These are phyloP conservation scores for Astrocystis sublimbata DNA, from an alignment of 495 filamentous ascomycete genomes.

Conservation along the genomic window DNA sequence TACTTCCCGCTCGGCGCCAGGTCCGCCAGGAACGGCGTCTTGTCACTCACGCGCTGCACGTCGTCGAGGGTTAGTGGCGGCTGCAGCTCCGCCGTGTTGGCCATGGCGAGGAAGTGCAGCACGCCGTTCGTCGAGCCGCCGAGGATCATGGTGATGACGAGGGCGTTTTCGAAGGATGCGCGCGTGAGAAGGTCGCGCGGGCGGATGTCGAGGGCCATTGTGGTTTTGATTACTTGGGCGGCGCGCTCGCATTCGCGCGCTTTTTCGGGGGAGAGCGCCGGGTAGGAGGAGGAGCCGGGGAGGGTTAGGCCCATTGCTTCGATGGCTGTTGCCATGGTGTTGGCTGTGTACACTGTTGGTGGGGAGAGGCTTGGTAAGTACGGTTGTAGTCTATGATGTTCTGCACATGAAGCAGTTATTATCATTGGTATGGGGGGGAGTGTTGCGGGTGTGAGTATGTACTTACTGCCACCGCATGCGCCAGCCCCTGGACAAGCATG, in stretches of 20 bases:
- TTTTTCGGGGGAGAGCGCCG: conserved; percentile 85
- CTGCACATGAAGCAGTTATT: not conserved
- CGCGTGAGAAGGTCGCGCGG: conserved; percentile 84
- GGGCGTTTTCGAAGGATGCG: conserved; percentile 86
- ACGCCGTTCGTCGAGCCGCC: conserved; percentile 92
- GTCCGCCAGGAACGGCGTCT: conserved; percentile 92
- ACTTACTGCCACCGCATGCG: conserved; percentile 80
- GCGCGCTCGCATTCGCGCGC: conserved; percentile 87
- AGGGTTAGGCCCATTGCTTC: conserved; percentile 93
- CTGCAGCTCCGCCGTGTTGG: conserved; percentile 79
- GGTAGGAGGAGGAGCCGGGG: conserved; percentile 87
- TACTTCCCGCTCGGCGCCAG: conserved; percentile 85
- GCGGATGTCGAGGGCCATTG: conserved; percentile 82
- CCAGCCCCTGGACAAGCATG: conserved; percentile 88
- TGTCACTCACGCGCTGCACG: conserved; percentile 81
- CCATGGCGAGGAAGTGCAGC: conserved; percentile 94
- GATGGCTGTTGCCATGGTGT: conserved; percentile 96
- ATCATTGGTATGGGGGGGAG: not conserved
- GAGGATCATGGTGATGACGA: conserved; percentile 89
- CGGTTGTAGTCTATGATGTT: not conserved
- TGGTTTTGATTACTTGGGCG: conserved; percentile 80
- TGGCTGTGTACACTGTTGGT: conserved; percentile 84
- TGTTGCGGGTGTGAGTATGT: not conserved
- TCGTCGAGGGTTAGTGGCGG: conserved; percentile 85
- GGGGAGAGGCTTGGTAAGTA: conserved; percentile 33